A percentile compares a stretch with the other conserved stretches of the same genome.
phyloP scores from a whole-genome alignment of 2,329 filamentous ascomycete genomes.

The Nigrospora sphaerica region DNA sequence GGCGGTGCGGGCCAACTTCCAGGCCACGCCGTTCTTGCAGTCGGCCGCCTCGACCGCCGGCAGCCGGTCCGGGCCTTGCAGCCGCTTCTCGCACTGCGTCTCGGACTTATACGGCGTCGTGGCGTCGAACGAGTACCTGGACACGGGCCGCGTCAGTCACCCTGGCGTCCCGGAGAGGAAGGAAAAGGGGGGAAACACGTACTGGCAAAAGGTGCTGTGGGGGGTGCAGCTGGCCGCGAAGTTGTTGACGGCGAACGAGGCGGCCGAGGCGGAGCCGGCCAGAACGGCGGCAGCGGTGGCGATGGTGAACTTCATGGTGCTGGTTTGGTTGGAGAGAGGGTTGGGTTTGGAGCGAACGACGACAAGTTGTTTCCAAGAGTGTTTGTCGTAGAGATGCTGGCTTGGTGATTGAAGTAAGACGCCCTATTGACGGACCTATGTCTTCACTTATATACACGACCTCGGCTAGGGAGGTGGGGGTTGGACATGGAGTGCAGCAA shows the following conservation, averaged over 20 bases:
- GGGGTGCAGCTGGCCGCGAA: slow-evolving; percentile 16
- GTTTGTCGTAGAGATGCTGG: too few species aligned
- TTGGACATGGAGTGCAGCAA: too few species aligned
- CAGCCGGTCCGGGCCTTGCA: slow-evolving; percentile 13
- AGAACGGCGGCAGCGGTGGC: slow-evolving; percentile 8
- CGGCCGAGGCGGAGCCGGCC: slow-evolving; percentile 9
- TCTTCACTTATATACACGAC: too few species aligned
- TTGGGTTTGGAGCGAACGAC: too few species aligned
- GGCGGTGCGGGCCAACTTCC: slow-evolving; percentile 6
- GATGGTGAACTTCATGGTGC: slow-evolving; percentile 9
- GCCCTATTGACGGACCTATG: too few species aligned
- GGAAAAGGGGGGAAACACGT: neutral
- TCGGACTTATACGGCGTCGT: slow-evolving; percentile 6
- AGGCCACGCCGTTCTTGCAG: slow-evolving; percentile 10
- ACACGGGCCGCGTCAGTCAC: neutral
- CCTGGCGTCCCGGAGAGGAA: neutral
- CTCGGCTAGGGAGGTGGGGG: too few species aligned
- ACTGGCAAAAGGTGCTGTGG: slow-evolving; percentile 13
- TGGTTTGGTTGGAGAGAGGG: neutral
- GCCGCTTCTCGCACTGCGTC: slow-evolving; percentile 10
- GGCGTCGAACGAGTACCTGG: slow-evolving; percentile 13
- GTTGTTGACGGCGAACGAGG: slow-evolving; percentile 9
- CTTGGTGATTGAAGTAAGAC: too few species aligned
- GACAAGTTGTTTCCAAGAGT: too few species aligned
- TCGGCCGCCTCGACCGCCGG: slow-evolving; percentile 9